Evolutionary conservation across 2,329 filamentous ascomycete species (phyloP).

Genomic region (Ascochyta fabae): DNA sequence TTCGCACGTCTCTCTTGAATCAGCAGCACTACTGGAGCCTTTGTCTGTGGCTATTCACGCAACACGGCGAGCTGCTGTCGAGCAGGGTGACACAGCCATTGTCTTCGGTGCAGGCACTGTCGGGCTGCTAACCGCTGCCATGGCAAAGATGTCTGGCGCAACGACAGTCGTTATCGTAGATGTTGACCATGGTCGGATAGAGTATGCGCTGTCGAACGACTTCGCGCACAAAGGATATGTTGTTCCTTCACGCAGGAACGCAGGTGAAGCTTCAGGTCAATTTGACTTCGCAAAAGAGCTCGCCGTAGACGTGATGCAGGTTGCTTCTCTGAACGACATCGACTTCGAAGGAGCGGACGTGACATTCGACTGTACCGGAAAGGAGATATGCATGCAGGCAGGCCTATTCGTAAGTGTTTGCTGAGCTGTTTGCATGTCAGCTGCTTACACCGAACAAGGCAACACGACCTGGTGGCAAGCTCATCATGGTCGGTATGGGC

Average conservation of each 20-base stretch:
- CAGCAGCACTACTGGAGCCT: constrained; percentile 58
- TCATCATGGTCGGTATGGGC: constrained; percentile 65
- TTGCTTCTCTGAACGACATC: constrained; percentile 44
- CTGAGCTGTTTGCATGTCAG: not conserved
- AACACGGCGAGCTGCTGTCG: constrained; percentile 73
- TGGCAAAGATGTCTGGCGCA: constrained; percentile 51
- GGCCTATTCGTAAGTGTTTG: constrained; percentile 48
- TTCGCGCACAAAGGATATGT: constrained; percentile 50
- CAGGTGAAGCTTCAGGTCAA: constrained; percentile 40
- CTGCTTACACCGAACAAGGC: constrained; percentile 36
- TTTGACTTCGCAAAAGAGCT: constrained; percentile 46
- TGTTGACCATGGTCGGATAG: constrained; percentile 49
- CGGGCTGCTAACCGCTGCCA: constrained; percentile 49
- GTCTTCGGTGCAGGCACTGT: constrained; percentile 83
- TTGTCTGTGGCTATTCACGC: constrained; percentile 88
- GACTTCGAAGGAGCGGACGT: constrained; percentile 51
- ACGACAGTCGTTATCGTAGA: constrained; percentile 51
- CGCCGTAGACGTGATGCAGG: constrained; percentile 45
- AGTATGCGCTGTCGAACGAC: constrained; percentile 48
- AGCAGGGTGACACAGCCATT: constrained; percentile 77
- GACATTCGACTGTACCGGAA: constrained; percentile 52
- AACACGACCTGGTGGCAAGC: constrained; percentile 57
- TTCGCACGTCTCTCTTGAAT: constrained; percentile 48
- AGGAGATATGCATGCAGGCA: constrained; percentile 52
- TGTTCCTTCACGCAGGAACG: constrained; percentile 33